Conservation (phyloP, 2,329 filamentous ascomycete genomes). For the Cordyceps cateniannulata region DNA sequence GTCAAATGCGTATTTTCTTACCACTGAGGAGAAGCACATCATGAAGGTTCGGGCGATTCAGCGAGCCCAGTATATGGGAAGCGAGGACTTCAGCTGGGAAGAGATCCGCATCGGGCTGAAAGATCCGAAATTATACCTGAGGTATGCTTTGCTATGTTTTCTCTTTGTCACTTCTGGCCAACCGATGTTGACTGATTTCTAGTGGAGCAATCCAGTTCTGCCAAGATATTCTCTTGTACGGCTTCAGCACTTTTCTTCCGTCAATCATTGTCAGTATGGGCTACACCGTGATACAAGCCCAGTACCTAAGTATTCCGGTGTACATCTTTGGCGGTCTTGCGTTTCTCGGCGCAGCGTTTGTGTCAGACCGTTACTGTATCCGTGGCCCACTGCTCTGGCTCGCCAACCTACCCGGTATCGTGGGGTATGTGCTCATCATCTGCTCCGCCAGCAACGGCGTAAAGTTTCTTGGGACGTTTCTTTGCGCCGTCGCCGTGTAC, state of each 20-base stretch:
- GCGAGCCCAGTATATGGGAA: conserved; percentile 40
- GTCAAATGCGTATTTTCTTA: conserved; percentile 41
- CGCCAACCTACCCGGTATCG: conserved; percentile 42
- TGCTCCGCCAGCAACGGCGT: conserved; percentile 41
- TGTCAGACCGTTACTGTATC: conserved; percentile 37
- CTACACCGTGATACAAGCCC: conserved; percentile 42
- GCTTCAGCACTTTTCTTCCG: conserved; percentile 53
- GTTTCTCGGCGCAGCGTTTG: conserved; percentile 38
- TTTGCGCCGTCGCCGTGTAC: conserved; percentile 41
- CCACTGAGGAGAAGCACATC: conserved; percentile 39
- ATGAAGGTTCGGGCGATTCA: conserved; percentile 42
- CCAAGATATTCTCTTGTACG: conserved; percentile 46
- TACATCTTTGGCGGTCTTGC: conserved; percentile 42
- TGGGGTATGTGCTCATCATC: conserved; percentile 44
- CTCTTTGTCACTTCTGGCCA: neutral
- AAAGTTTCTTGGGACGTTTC: conserved; percentile 43
- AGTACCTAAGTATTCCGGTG: conserved; percentile 51
- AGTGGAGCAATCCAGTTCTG: conserved; percentile 42
- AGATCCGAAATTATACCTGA: conserved; percentile 47
- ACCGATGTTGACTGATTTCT: neutral
- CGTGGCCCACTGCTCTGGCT: conserved; percentile 46
- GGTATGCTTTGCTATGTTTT: conserved; percentile 19
- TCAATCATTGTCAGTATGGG: conserved; percentile 47
- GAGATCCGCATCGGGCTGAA: conserved; percentile 40
- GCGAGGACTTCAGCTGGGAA: conserved; percentile 41